Conservation (phyloP, 805 yeast genomes). For the Candida pseudofarinosa region DNA sequence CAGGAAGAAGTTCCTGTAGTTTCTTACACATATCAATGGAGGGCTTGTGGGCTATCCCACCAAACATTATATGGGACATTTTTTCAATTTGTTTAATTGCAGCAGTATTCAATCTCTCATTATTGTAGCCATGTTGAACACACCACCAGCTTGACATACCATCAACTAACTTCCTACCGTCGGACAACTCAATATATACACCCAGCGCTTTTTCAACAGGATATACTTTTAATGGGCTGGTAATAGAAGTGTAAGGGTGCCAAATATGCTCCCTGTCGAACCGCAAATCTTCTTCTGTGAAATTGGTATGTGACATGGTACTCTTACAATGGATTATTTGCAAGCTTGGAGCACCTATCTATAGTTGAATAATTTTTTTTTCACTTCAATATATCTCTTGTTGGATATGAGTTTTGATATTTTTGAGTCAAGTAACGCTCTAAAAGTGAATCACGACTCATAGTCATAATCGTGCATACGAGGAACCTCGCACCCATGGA, state of each 20-base stretch:
- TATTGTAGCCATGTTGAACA: constrained; percentile 24
- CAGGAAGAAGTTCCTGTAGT: constrained; percentile 27
- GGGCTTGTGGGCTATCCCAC: constrained; percentile 18
- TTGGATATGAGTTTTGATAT: too few species aligned
- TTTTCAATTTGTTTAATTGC: constrained; percentile 23
- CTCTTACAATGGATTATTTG: too few species aligned
- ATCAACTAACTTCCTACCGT: constrained; percentile 15
- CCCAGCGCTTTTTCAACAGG: constrained; percentile 19
- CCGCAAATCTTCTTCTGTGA: constrained; percentile 3
- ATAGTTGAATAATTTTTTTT: too few species aligned
- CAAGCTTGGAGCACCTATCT: too few species aligned
- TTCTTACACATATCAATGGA: constrained; percentile 23
- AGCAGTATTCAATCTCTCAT: constrained; percentile 16
- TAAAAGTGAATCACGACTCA: neutral
- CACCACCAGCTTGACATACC: constrained; percentile 33
- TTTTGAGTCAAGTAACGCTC: too few species aligned
- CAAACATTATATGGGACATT: constrained; percentile 21
- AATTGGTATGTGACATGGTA: neutral
- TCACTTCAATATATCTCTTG: too few species aligned
- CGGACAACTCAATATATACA: constrained; percentile 13
- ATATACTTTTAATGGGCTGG: constrained; percentile 15
- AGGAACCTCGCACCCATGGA: too few species aligned
- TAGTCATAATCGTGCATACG: too few species aligned
- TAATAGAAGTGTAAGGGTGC: constrained; percentile 27
- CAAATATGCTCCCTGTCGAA: constrained; percentile 22